phyloP scores from a whole-genome alignment of 179 eudicot genomes.

The Heliamphora pulchella region DNA sequence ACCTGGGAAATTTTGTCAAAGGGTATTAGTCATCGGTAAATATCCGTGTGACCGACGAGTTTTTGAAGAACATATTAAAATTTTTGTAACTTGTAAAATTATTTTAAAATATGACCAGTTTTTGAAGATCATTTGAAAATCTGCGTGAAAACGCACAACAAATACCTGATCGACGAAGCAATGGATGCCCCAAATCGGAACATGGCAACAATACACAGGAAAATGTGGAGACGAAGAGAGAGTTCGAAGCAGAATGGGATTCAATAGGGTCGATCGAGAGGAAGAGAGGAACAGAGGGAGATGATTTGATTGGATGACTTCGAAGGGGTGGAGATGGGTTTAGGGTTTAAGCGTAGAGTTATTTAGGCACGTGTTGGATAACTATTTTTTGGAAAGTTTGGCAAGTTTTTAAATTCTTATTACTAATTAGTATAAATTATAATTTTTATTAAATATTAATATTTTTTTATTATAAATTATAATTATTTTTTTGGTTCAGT shows the following conservation, averaged over 20 bases:
- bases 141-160: neutral
- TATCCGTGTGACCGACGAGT: too few relatives aligned
- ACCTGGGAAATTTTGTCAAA: conserved; percentile 32
- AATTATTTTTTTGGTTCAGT: too few relatives aligned
- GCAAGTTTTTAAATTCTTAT: too few relatives aligned
- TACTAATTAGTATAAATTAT: too few relatives aligned
- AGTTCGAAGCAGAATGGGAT: neutral
- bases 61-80: too few relatives aligned
- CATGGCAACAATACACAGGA: conserved; percentile 19
- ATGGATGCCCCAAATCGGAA: conserved; percentile 33
- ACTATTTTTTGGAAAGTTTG: too few relatives aligned
- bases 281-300: neutral
- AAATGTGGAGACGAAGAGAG: neutral
- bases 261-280: neutral
- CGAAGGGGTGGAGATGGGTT: neutral
- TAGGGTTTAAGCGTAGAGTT: conserved; percentile 15
- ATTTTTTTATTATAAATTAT: too few relatives aligned
- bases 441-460: too few relatives aligned
- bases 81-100: too few relatives aligned
- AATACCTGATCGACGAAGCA: conserved; percentile 40
- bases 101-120: too few relatives aligned
- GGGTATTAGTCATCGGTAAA: neutral
- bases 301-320: neutral
- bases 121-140: too few relatives aligned
- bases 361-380: too few relatives aligned